Conservation (phyloP, 257 asterid species). For the Haberlea rhodopensis region DNA sequence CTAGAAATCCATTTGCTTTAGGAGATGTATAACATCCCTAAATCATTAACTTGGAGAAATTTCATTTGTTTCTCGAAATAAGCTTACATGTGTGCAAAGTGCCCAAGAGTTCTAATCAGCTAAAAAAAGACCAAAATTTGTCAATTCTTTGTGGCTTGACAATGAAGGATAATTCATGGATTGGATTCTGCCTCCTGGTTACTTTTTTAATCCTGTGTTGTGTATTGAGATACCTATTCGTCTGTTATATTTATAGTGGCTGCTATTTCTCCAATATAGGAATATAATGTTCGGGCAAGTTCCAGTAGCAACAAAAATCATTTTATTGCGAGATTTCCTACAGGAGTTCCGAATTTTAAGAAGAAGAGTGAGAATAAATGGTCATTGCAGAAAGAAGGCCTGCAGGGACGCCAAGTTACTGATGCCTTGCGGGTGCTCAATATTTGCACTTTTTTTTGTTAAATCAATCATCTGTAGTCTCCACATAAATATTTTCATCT, state of each 20-base stretch:
- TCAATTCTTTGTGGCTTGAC: neutral
- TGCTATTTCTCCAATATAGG: conserved; percentile 26
- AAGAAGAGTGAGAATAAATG: conserved; percentile 44
- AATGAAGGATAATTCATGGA: conserved; percentile 8
- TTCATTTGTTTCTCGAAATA: neutral
- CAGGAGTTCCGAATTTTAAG: conserved; percentile 48
- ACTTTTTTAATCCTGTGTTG: conserved; percentile 6
- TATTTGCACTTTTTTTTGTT: neutral
- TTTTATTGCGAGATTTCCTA: conserved; percentile 45
- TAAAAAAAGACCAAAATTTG: neutral
- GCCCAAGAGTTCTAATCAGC: neutral
- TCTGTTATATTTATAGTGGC: too few relatives aligned
- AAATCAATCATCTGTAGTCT: neutral
- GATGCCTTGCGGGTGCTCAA: conserved; percentile 46
- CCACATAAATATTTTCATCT: too few relatives aligned
- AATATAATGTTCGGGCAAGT: conserved; percentile 49
- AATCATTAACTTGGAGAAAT: neutral
- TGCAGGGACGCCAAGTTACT: conserved; percentile 52
- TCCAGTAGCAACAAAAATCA: conserved; percentile 43
- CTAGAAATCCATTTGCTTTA: neutral
- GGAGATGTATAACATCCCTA: too few relatives aligned
- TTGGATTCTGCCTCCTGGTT: conserved; percentile 6
- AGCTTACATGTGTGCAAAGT: neutral
- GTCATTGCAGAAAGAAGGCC: conserved; percentile 51
- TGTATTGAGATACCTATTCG: conserved; percentile 6